A percentile compares a stretch with the other conserved stretches of the same genome.
Conservation (phyloP, 805 yeast species). For the Spathaspora hagerdaliae region DNA sequence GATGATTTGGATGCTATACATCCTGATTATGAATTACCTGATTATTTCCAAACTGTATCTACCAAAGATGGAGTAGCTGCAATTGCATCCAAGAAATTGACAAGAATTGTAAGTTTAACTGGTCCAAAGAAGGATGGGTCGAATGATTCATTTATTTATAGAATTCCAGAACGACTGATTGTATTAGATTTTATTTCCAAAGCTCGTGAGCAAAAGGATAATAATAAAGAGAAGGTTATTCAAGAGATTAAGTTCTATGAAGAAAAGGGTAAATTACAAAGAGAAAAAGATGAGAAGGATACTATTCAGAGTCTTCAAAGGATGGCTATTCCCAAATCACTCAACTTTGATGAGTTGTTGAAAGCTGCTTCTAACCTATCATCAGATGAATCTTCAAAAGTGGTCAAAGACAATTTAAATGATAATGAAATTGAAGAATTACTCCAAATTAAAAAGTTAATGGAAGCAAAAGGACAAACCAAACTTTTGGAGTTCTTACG, state of each 20-base stretch:
- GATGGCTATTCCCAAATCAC: constrained; percentile 26
- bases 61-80: constrained; percentile 18
- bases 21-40: constrained; percentile 24
- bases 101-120: constrained; percentile 17
- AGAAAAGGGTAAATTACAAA: constrained; percentile 11
- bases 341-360: constrained; percentile 48
- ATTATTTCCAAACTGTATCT: constrained; percentile 22
- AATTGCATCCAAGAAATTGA: constrained; percentile 12
- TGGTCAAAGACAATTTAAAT: constrained; percentile 7
- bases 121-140: constrained; percentile 11
- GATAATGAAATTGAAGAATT: constrained; percentile 48
- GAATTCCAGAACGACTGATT: constrained; percentile 65
- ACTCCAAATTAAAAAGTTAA: constrained; percentile 51
- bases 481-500: constrained; percentile 57
- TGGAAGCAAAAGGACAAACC: constrained; percentile 68
- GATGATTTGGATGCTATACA: constrained; percentile 16
- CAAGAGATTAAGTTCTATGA: constrained; percentile 23
- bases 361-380: constrained; percentile 24
- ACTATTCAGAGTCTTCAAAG: constrained; percentile 23
- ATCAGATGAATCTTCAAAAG: constrained; percentile 8
- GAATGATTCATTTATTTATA: constrained; percentile 47
- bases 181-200: constrained; percentile 64
- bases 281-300: constrained; percentile 14
- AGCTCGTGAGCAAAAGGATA: constrained; percentile 30
- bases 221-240: constrained; percentile 22